These are phyloP conservation scores for Parasarocladium wereldwijsianum DNA, from an alignment of 2,329 filamentous ascomycete genomes.

Conservation along the genomic window DNA sequence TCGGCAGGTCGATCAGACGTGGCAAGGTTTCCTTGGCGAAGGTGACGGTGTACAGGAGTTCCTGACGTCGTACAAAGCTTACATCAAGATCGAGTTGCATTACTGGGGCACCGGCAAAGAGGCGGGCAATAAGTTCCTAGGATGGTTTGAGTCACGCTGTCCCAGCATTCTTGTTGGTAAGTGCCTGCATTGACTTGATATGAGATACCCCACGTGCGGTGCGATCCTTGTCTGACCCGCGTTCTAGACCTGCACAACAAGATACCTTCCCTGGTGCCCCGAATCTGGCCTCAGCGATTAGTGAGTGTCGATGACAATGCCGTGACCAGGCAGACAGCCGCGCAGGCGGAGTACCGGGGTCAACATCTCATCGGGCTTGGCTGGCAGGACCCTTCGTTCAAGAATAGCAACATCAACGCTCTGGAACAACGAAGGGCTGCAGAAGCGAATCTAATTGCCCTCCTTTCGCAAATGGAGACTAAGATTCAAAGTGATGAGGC, in stretches of 20 bases:
- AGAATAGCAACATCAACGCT: constrained; percentile 7
- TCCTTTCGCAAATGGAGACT: constrained; percentile 32
- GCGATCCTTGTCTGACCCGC: too few relatives aligned
- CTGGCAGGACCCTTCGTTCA: constrained; percentile 10
- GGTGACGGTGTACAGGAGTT: constrained; percentile 28
- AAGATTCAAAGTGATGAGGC: constrained; percentile 28
- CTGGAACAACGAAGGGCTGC: constrained; percentile 26
- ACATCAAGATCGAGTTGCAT: constrained; percentile 45
- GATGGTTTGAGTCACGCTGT: constrained; percentile 50
- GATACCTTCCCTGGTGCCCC: constrained; percentile 33
- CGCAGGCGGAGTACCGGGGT: constrained; percentile 36
- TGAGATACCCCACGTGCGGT: too few relatives aligned
- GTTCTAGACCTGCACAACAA: constrained; percentile 37
- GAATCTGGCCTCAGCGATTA: constrained; percentile 51
- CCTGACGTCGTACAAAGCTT: constrained; percentile 33
- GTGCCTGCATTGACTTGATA: too few relatives aligned
- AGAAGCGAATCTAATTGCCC: constrained; percentile 26
- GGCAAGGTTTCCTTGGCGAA: constrained; percentile 24
- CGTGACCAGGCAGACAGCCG: constrained; percentile 8
- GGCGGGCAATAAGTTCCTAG: constrained; percentile 39
- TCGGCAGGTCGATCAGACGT: constrained; percentile 19
- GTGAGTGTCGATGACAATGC: constrained; percentile 16
- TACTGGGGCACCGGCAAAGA: constrained; percentile 47
- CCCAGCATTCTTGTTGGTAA: constrained; percentile 42
- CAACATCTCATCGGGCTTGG: constrained; percentile 48